Percentiles rank a stretch among this genome's conserved stretches.
Conservation (phyloP, 139 green algal genomes). For the Tetratostichococcus sp. region DNA sequence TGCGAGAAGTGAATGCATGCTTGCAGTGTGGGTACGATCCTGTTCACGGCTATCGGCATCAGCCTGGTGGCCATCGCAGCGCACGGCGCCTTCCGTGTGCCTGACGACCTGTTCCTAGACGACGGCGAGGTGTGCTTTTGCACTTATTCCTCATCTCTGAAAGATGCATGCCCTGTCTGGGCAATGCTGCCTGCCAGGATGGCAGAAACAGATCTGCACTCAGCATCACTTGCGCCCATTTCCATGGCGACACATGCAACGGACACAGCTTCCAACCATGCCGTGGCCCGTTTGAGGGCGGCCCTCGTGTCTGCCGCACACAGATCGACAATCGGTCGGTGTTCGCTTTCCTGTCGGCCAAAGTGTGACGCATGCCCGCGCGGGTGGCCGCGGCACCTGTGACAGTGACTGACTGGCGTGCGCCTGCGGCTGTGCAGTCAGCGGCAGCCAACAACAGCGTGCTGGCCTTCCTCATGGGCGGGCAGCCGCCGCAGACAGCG, state of each 20-base stretch:
- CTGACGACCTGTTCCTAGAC: slow-evolving; percentile 87
- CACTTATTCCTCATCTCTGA: too few species aligned
- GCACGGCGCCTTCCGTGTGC: slow-evolving; percentile 69
- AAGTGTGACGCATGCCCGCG: not conserved
- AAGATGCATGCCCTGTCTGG: too few species aligned
- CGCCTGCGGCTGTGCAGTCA: not conserved
- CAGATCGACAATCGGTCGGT: not conserved
- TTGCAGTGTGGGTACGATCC: slow-evolving; percentile 70
- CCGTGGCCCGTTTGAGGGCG: not conserved
- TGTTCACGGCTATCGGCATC: slow-evolving; percentile 81
- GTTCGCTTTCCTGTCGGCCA: not conserved
- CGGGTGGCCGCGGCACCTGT: too few species aligned
- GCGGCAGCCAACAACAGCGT: not conserved
- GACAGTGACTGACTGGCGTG: not conserved
- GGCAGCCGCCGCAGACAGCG: not conserved
- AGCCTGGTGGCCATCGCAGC: slow-evolving; percentile 56
- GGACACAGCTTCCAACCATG: not conserved
- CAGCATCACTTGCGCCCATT: too few species aligned
- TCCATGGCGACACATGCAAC: not conserved
- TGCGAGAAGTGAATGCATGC: too few species aligned
- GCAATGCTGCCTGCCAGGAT: too few species aligned
- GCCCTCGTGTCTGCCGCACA: not conserved
- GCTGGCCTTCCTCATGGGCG: not conserved
- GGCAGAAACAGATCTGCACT: too few species aligned
- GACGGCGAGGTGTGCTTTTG: slow-evolving; percentile 45